These are phyloP conservation scores for Flaveria sonorensis DNA, from an alignment of 129 eudicot species.

Conservation along the genomic window DNA sequence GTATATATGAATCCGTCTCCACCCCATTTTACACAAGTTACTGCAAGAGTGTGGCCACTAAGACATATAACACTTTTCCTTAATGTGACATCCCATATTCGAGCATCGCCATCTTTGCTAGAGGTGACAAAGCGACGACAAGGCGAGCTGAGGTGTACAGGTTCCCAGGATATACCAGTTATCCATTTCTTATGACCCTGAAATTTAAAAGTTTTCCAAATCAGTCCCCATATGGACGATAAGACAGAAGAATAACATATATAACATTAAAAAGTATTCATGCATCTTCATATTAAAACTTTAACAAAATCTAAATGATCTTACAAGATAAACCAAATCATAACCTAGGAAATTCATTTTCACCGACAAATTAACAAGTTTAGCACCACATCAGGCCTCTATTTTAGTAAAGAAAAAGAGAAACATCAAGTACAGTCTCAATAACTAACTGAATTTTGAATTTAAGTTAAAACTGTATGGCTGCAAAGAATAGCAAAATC, in stretches of 20 bases:
- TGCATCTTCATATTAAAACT: not conserved
- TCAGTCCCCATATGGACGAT: not conserved
- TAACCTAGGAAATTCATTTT: not conserved
- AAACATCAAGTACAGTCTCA: not conserved
- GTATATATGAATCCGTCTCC: conserved; percentile 97
- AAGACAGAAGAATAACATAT: not conserved
- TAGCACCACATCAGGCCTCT: not conserved
- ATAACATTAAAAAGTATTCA: not conserved
- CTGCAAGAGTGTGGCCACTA: conserved; percentile 94
- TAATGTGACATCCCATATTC: conserved; percentile 81
- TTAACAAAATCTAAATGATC: not conserved
- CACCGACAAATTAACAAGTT: not conserved
- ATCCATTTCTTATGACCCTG: conserved; percentile 99
- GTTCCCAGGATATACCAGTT: conserved; percentile 98
- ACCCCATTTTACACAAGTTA: conserved; percentile 99
- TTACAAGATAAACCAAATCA: not conserved
- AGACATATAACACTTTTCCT: conserved; percentile 74
- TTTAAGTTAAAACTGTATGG: not conserved
- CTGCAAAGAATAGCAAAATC: not conserved
- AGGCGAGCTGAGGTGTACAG: conserved; percentile 79
- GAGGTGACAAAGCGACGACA: conserved; percentile 91
- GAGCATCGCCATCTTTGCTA: conserved; percentile 98
- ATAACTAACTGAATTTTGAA: not conserved
- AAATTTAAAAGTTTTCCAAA: conserved; percentile 19
- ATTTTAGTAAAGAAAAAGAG: not conserved